Conservation (phyloP, 2,329 filamentous ascomycete genomes). For the Chalaropsis thielavioides region DNA sequence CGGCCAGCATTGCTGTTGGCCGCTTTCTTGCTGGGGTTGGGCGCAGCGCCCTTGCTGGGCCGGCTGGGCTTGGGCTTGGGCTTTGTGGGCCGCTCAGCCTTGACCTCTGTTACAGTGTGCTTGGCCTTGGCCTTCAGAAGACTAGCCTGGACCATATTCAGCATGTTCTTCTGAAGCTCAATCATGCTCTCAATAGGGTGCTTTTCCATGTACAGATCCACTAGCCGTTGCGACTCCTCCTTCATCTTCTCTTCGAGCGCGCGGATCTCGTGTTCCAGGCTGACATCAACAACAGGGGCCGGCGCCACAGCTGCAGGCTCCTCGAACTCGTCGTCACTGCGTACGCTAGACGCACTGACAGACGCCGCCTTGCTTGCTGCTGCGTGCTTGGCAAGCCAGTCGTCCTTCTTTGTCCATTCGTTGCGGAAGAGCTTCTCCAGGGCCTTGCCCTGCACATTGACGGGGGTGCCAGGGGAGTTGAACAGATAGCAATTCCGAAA, state of each 20-base stretch:
- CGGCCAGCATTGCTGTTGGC: slow-evolving; percentile 23
- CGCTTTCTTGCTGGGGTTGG: slow-evolving; percentile 30
- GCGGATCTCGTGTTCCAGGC: slow-evolving; percentile 34
- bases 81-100: slow-evolving; percentile 44
- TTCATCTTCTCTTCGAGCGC: slow-evolving; percentile 37
- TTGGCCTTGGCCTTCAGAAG: slow-evolving; percentile 59
- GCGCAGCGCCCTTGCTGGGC: slow-evolving; percentile 22
- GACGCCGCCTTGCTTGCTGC: slow-evolving; percentile 38
- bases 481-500: slow-evolving; percentile 86
- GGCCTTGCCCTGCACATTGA: slow-evolving; percentile 55
- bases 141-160: slow-evolving; percentile 52
- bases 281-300: slow-evolving; percentile 27
- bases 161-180: slow-evolving; percentile 44
- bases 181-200: slow-evolving; percentile 39
- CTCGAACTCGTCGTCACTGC: slow-evolving; percentile 54
- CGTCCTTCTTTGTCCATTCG: slow-evolving; percentile 64
- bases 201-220: slow-evolving; percentile 36
- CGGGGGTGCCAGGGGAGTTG: slow-evolving; percentile 60
- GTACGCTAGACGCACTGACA: slow-evolving; percentile 47
- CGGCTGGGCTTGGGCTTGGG: slow-evolving; percentile 40
- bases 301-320: slow-evolving; percentile 39
- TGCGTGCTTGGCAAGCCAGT: slow-evolving; percentile 66
- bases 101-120: slow-evolving; percentile 34
- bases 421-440: slow-evolving; percentile 61
- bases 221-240: slow-evolving; percentile 46